Percentiles rank a stretch among this genome's conserved stretches.
phyloP scores from a whole-genome alignment of 331 rosid genomes.

The Erythrophleum ivorense region DNA sequence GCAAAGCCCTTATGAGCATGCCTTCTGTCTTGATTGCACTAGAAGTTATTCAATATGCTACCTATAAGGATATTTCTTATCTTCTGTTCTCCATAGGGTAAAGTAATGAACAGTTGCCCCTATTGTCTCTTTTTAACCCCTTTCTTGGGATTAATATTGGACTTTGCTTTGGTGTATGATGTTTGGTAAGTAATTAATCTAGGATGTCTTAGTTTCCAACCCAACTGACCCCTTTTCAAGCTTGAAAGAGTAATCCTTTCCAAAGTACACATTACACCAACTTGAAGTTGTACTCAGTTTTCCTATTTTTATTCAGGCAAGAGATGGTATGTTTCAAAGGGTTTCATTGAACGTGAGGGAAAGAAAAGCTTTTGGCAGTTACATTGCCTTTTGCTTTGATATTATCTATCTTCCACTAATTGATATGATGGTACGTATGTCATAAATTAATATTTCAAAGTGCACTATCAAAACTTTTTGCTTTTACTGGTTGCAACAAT shows the following conservation, averaged over 20 bases:
- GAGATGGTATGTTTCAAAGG: background rate
- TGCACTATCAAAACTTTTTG: no score
- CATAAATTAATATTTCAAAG: no score
- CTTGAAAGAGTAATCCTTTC: background rate
- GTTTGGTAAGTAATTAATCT: background rate
- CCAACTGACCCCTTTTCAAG: background rate
- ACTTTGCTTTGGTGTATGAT: slow-evolving; percentile 20
- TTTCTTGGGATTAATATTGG: slow-evolving; percentile 16
- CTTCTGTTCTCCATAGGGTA: slow-evolving; percentile 22
- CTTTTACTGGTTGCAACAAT: no score
- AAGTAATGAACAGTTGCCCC: slow-evolving; percentile 4
- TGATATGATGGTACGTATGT: no score
- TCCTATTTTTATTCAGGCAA: slow-evolving; percentile 22
- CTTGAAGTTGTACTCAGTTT: background rate
- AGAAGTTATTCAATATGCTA: slow-evolving; percentile 95
- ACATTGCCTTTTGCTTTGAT: no score
- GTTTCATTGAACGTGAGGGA: no score
- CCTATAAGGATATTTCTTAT: slow-evolving; percentile 69
- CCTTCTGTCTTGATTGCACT: slow-evolving; percentile 96
- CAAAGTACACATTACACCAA: slow-evolving; percentile 15
- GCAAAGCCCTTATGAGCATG: slow-evolving; percentile 99
- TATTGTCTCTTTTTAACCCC: background rate
- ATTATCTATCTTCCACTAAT: no score
- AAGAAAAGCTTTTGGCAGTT: no score
- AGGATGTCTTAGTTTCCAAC: slow-evolving; percentile 20